phyloP scores from a whole-genome alignment of 208 protist species.

The Leishmania martiniquensis region DNA sequence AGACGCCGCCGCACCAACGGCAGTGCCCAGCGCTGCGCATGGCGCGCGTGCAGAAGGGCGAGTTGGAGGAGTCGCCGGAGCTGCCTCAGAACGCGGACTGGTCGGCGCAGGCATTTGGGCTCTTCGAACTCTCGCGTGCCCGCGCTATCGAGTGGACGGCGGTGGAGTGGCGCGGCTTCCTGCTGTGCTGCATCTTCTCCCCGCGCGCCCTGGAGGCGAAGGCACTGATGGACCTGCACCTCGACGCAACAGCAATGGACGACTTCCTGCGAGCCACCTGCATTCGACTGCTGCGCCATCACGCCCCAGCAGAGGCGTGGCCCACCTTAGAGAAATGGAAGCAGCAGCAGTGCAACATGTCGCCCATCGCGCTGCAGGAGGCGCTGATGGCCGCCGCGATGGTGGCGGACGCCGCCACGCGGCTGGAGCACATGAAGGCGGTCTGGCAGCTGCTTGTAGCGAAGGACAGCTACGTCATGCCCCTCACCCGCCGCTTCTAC shows the following conservation, averaged over 20 bases:
- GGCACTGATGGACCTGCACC: slow-evolving; percentile 56
- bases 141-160: slow-evolving; percentile 84
- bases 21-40: slow-evolving; percentile 68
- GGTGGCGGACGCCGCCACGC: slow-evolving; percentile 31
- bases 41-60: slow-evolving; percentile 71
- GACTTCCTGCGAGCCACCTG: slow-evolving; percentile 86
- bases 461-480: slow-evolving; percentile 87
- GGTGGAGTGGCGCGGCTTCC: slow-evolving; percentile 87
- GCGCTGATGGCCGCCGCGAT: slow-evolving; percentile 72
- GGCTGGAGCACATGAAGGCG: slow-evolving; percentile 35
- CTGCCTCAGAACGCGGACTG: slow-evolving; percentile 85
- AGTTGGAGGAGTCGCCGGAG: slow-evolving; percentile 65
- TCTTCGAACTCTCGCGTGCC: slow-evolving; percentile 65
- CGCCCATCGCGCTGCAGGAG: slow-evolving; percentile 87
- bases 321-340: slow-evolving; percentile 49
- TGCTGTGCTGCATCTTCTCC: slow-evolving; percentile 87
- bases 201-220: slow-evolving; percentile 68
- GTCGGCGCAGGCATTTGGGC: slow-evolving; percentile 66
- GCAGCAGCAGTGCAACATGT: slow-evolving; percentile 35
- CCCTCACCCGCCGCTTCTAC: slow-evolving; percentile 76
- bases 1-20: slow-evolving; percentile 83
- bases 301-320: slow-evolving; percentile 58
- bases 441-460: slow-evolving; percentile 61
- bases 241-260: slow-evolving; percentile 60
- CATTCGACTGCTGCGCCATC: slow-evolving; percentile 78